These are phyloP conservation scores for Anthostomella pinea DNA, from an alignment of 2,329 filamentous ascomycete species.

Conservation along the genomic window DNA sequence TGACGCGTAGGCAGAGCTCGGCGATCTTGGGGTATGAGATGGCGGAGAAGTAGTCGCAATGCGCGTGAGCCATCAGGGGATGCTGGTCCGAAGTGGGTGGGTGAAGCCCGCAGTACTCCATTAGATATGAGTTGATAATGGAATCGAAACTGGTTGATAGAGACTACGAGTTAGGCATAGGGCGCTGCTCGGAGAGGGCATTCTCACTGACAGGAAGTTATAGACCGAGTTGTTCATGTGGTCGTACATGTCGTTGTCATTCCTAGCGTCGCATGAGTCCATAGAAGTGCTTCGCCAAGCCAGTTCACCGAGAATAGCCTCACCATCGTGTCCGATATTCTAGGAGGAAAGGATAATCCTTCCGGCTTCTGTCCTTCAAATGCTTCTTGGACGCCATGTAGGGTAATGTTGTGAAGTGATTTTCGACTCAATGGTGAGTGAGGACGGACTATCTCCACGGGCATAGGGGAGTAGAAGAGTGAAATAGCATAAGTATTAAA, in stretches of 20 bases:
- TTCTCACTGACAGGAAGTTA: conserved; percentile 61
- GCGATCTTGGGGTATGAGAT: conserved; percentile 79
- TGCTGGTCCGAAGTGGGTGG: conserved; percentile 70
- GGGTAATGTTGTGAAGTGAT: no score
- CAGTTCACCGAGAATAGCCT: conserved; percentile 16
- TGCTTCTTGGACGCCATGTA: conserved; percentile 34
- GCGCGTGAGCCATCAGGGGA: conserved; percentile 79
- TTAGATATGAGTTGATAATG: conserved; percentile 84
- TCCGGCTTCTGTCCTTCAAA: conserved; percentile 61
- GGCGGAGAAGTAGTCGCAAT: conserved; percentile 81
- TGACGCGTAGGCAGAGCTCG: conserved; percentile 78
- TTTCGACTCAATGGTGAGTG: no score
- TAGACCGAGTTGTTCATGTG: conserved; percentile 96
- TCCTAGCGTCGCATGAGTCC: conserved; percentile 49
- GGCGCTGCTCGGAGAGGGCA: background rate
- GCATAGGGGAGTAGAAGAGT: no score
- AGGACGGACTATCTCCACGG: no score
- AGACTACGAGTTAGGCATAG: conserved; percentile 10
- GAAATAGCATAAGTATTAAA: no score
- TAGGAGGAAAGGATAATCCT: conserved; percentile 74
- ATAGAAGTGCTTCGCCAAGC: background rate
- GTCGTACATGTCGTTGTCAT: conserved; percentile 91
- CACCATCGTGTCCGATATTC: conserved; percentile 88
- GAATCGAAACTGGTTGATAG: conserved; percentile 87
- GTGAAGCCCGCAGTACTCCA: conserved; percentile 70